Percentiles rank a stretch among this genome's conserved stretches.
Evolutionary conservation across 2,329 filamentous ascomycete genomes (phyloP).

Genomic region (Helotiales sp.): DNA sequence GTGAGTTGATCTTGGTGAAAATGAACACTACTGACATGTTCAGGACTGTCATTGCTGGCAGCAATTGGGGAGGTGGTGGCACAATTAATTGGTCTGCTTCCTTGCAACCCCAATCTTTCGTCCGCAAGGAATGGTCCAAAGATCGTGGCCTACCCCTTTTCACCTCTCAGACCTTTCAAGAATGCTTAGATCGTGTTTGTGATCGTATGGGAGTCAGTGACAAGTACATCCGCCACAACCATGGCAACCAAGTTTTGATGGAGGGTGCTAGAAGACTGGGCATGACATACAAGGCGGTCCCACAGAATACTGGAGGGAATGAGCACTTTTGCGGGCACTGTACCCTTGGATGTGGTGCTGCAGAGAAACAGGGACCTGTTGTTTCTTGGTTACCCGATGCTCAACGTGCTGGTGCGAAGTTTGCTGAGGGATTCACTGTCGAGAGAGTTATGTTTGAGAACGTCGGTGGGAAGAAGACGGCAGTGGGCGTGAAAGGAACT

Average conservation of each 20-base stretch:
- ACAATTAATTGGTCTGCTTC: constrained; percentile 81
- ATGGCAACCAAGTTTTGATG: constrained; percentile 65
- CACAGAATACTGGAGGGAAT: constrained; percentile 73
- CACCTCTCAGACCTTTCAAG: constrained; percentile 68
- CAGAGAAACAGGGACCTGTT: constrained; percentile 74
- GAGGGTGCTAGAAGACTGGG: constrained; percentile 72
- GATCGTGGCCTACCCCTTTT: constrained; percentile 67
- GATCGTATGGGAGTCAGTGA: constrained; percentile 71
- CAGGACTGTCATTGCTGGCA: constrained; percentile 60
- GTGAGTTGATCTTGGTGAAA: constrained; percentile 22
- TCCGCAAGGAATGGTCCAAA: constrained; percentile 19
- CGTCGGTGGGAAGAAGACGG: constrained; percentile 46
- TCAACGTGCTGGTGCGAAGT: constrained; percentile 69
- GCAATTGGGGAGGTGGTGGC: constrained; percentile 81
- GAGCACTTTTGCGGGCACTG: constrained; percentile 72
- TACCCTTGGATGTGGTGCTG: constrained; percentile 58
- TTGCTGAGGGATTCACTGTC: constrained; percentile 79
- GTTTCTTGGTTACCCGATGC: constrained; percentile 78
- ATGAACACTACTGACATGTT: background rate
- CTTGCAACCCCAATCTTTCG: constrained; percentile 57
- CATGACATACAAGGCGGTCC: constrained; percentile 64
- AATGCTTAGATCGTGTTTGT: constrained; percentile 73
- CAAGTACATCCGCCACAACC: constrained; percentile 67
- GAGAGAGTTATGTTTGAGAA: constrained; percentile 68
- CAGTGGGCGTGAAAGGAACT: constrained; percentile 67